Evolutionary conservation across 208 protist genomes (phyloP).

Genomic region (Trypanosoma congolense): DNA sequence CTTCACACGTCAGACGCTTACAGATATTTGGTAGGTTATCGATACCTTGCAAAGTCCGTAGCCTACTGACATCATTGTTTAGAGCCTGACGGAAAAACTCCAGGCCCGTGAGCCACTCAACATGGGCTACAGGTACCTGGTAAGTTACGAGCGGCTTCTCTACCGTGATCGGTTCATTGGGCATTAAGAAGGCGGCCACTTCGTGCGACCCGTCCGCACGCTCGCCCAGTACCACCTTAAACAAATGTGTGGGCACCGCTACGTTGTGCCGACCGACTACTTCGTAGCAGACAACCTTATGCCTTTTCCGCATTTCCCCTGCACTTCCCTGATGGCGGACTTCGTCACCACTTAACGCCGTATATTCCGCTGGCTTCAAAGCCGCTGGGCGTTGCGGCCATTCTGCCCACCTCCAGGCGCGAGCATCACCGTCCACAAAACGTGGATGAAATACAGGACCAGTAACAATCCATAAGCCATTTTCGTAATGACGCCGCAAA

Average conservation of each 20-base stretch:
- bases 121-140: slow-evolving; percentile 45
- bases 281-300: slow-evolving; percentile 52
- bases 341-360: neutral
- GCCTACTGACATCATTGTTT: neutral
- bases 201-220: slow-evolving; percentile 30
- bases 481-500: slow-evolving; percentile 21
- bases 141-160: slow-evolving; percentile 66
- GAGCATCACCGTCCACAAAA: slow-evolving; percentile 32
- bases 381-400: slow-evolving; percentile 1
- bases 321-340: neutral
- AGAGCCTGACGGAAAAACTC: slow-evolving; percentile 62
- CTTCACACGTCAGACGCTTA: slow-evolving; percentile 41
- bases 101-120: slow-evolving; percentile 67
- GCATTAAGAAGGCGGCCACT: slow-evolving; percentile 69
- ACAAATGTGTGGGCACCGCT: slow-evolving; percentile 82
- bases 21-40: slow-evolving; percentile 52
- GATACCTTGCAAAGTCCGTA: neutral
- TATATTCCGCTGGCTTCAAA: slow-evolving; percentile 3
- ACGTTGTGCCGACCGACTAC: slow-evolving; percentile 51
- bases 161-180: slow-evolving; percentile 61
- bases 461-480: slow-evolving; percentile 38
- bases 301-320: neutral
- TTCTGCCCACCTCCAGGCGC: slow-evolving; percentile 16
- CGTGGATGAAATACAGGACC: slow-evolving; percentile 64
- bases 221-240: slow-evolving; percentile 72